These are phyloP conservation scores for Hemisphaericaspora nanyangensis DNA, from an alignment of 805 yeast species.

Conservation along the genomic window DNA sequence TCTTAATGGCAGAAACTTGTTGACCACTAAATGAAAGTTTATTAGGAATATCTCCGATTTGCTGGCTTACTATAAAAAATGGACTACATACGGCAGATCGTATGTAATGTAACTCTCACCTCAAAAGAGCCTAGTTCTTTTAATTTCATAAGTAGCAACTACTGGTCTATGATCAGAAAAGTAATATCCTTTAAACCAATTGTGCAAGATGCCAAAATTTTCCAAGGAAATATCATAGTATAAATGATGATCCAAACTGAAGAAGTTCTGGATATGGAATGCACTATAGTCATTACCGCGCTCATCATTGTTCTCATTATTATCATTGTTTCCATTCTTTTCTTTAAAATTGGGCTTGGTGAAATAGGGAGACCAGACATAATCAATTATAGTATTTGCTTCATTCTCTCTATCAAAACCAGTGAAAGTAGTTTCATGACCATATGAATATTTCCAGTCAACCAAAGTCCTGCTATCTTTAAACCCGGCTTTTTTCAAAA, in stretches of 20 bases:
- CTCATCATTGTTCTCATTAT: conserved; percentile 2
- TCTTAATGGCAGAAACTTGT: too few species aligned
- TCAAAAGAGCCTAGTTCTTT: conserved; percentile 5
- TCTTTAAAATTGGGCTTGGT: conserved; percentile 8
- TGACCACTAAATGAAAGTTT: too few species aligned
- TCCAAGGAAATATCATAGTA: conserved; percentile 27
- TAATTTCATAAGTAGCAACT: conserved; percentile 11
- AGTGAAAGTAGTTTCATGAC: conserved; percentile 43
- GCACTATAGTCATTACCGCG: conserved; percentile 6
- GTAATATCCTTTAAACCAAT: conserved; percentile 25
- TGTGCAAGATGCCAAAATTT: conserved; percentile 37
- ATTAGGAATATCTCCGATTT: too few species aligned
- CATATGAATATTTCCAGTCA: conserved; percentile 30
- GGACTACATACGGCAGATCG: too few species aligned
- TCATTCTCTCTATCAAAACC: conserved; percentile 40
- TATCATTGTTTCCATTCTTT: too few species aligned
- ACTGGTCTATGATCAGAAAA: conserved; percentile 44
- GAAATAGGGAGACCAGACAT: conserved; percentile 39
- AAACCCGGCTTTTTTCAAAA: conserved; percentile 33
- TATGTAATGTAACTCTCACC: too few species aligned
- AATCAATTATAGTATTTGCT: conserved; percentile 35
- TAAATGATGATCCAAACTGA: conserved; percentile 10
- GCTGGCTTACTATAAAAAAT: too few species aligned
- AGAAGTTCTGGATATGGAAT: conserved; percentile 9
- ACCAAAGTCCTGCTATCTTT: conserved; percentile 35